Base-by-base conservation (phyloP, 1,284 basidiomycete genomes). In the Psilocybe mexicana region DNA sequence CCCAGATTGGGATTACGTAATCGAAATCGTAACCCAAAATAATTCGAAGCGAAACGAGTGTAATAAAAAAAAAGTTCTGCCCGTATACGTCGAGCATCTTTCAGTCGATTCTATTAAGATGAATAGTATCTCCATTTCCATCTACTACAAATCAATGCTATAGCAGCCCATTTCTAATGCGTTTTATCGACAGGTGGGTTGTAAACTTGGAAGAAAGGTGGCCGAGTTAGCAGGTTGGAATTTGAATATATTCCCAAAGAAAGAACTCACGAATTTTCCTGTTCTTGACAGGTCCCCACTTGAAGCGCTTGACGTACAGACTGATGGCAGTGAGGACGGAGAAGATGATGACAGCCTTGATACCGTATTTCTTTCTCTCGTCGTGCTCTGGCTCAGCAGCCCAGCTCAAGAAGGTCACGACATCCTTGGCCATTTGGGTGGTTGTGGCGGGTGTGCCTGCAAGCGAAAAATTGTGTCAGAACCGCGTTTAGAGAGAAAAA, bases 341-440 rank as follows among this genome's bases (percentile, higher is more conserved):
- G 76, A 97, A 89, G 68, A 97, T 80, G 70, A 97, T 94, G 68
- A 95, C 85, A 23, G 94, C 94, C 80, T 96, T 92, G 73, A 98
- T 79, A 66, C 96, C 96, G 72, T 90, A 89, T 83, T 94, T 94
- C 85, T 99, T 99, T 72, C 97, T 86, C 73, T 96, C 89, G 73
- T 99, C 97, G 73, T 96, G 93, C 76, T 99, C 97, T 28, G 97
- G 97, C 76, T 99, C 97, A 59, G 96, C 86, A 44, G 93, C 92
- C 94, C 94, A 97, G 77, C 85, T 86, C 60, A 99, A 79, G 90
- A 99, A 99, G 2, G 92, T 94, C 43, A 87, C 86, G 52, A 99
- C 95, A 70, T 99, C 97, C 85, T 99, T 99, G 66, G 97, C 96
- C 95, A 99, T 96, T 76, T 99, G 97, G n/a, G 93, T 93, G 8